Conservation (phyloP, 2,329 filamentous ascomycete species). For the Calycina herbarum region DNA sequence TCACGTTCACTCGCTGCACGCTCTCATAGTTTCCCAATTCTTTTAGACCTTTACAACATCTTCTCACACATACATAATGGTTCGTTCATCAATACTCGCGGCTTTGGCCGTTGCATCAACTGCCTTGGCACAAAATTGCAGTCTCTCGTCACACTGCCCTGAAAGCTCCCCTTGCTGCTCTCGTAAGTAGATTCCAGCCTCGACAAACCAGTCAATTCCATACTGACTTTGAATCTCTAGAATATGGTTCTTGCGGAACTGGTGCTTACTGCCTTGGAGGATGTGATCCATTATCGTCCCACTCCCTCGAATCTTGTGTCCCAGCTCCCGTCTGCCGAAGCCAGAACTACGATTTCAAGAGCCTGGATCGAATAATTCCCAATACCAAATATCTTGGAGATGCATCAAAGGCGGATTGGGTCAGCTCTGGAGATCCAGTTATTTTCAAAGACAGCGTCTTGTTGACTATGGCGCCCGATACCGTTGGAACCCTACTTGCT, state of each 20-base stretch:
- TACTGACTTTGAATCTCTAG: conserved; percentile 45
- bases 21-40: conserved; percentile 13
- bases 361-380: conserved; percentile 66
- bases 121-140: conserved; percentile 42
- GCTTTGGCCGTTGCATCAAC: conserved; percentile 31
- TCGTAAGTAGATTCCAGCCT: conserved; percentile 53
- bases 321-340: conserved; percentile 80
- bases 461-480: conserved; percentile 85
- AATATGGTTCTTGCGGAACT: conserved; percentile 89
- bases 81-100: conserved; percentile 31
- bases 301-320: conserved; percentile 79
- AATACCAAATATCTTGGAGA: conserved; percentile 88
- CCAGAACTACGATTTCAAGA: conserved; percentile 71
- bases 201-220: conserved; percentile 11
- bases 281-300: conserved; percentile 86
- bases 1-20: conserved; percentile 16
- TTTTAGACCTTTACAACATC: conserved; percentile 7
- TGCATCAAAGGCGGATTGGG: conserved; percentile 78
- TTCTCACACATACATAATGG: conserved; percentile 33
- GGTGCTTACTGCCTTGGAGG: conserved; percentile 95
- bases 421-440: conserved; percentile 76
- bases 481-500: conserved; percentile 83
- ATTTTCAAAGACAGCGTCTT: conserved; percentile 68
- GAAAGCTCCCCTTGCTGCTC: conserved; percentile 74
- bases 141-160: conserved; percentile 63